These are phyloP conservation scores for Exophiala viscosa DNA, from an alignment of 2,329 filamentous ascomycete genomes.

Conservation along the genomic window DNA sequence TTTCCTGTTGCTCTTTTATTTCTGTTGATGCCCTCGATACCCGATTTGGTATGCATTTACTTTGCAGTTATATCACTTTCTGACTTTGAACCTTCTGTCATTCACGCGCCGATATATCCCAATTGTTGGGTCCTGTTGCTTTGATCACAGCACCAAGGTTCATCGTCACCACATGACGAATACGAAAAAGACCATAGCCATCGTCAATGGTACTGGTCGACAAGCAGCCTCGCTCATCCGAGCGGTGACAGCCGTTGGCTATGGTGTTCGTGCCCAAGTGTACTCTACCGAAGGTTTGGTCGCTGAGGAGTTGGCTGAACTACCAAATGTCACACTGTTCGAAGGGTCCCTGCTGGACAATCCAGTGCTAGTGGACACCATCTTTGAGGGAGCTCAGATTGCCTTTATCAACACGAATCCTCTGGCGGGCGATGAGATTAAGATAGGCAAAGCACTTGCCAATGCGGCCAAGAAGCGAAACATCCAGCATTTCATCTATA, in stretches of 20 bases:
- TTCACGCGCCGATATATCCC: not conserved
- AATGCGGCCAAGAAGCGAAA: constrained; percentile 77
- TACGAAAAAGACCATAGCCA: constrained; percentile 70
- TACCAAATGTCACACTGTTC: constrained; percentile 75
- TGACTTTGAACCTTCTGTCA: not conserved
- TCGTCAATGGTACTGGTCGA: constrained; percentile 92
- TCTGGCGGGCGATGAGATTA: constrained; percentile 82
- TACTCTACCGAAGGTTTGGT: constrained; percentile 83
- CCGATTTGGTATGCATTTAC: not conserved
- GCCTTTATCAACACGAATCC: constrained; percentile 98
- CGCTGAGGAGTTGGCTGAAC: constrained; percentile 74
- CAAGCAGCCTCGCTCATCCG: constrained; percentile 94
- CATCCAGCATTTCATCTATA: constrained; percentile 91
- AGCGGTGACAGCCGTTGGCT: constrained; percentile 88
- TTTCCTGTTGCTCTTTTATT: constrained; percentile 1
- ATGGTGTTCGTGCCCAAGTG: constrained; percentile 87
- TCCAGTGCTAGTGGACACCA: constrained; percentile 65
- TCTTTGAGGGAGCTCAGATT: constrained; percentile 79
- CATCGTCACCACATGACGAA: constrained; percentile 23
- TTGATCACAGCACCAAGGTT: not conserved
- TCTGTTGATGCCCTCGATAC: not conserved
- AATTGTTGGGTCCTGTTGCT: not conserved
- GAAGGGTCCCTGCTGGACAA: constrained; percentile 67
- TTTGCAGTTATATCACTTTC: not conserved
- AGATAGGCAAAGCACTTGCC: constrained; percentile 81